Conservation (phyloP, 805 yeast species). For the Hanseniaspora lindneri region DNA sequence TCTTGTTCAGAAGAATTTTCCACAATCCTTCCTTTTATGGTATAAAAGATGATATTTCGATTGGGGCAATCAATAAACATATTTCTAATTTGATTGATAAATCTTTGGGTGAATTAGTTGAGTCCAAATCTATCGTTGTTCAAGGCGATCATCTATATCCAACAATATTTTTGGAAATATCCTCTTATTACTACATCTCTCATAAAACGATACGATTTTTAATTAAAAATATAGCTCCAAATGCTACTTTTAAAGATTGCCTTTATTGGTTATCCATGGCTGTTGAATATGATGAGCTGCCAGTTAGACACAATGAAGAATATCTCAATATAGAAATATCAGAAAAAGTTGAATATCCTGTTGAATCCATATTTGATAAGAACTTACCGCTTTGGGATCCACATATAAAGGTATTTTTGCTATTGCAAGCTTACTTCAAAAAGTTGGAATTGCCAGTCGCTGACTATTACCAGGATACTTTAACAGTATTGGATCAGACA, state of each 20-base stretch:
- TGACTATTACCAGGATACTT: slow-evolving; percentile 87
- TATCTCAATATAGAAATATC: slow-evolving; percentile 76
- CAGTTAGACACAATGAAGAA: slow-evolving; percentile 88
- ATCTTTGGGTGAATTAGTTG: slow-evolving; percentile 53
- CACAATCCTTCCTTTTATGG: slow-evolving; percentile 91
- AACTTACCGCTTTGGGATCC: slow-evolving; percentile 74
- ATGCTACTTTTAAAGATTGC: slow-evolving; percentile 35
- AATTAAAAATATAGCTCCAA: slow-evolving; percentile 37
- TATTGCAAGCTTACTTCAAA: slow-evolving; percentile 75
- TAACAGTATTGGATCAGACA: slow-evolving; percentile 86
- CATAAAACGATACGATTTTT: slow-evolving; percentile 75
- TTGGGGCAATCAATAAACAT: slow-evolving; percentile 46
- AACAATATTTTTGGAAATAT: slow-evolving; percentile 71
- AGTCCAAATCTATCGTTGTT: slow-evolving; percentile 56
- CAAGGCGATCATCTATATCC: slow-evolving; percentile 41
- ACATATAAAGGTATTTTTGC: slow-evolving; percentile 59
- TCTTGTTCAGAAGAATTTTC: slow-evolving; percentile 82
- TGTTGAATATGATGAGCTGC: slow-evolving; percentile 73
- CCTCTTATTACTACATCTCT: slow-evolving; percentile 86
- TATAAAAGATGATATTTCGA: slow-evolving; percentile 51
- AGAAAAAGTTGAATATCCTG: slow-evolving; percentile 51
- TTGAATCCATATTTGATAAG: slow-evolving; percentile 47
- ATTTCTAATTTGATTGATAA: slow-evolving; percentile 55
- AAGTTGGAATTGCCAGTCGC: slow-evolving; percentile 81
- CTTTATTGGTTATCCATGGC: slow-evolving; percentile 41